Base-by-base conservation (phyloP, 2,329 filamentous ascomycete genomes). In the Cladobotryum protrusum region DNA sequence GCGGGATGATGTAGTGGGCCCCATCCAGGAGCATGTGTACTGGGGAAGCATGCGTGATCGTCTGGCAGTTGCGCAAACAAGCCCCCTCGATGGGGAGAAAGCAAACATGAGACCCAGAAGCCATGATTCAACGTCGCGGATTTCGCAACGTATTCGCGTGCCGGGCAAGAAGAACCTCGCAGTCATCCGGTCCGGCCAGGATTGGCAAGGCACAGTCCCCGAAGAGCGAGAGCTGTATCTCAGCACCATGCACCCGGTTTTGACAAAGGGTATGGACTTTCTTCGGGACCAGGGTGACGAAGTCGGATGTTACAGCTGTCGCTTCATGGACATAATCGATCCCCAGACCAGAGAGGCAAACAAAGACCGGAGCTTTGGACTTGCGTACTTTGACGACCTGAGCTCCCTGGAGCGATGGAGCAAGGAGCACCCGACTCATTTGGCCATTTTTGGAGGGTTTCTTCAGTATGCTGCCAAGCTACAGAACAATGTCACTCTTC, bases 31-130 rank as follows among this genome's bases (percentile, higher is more conserved):
- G 56, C 72, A 75, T 53, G 68, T 63, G 1, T 75, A 74, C 54
- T 74, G 70, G 70, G 72, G 71, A 2, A 72, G 69, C 54, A 72
- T 73, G 70, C 63, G 71, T 13, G 71, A 75, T 52, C 65, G 72
- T 4, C 50, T 74, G 13, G 61, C 72, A 3, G 57, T 58, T 3
- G 59, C 66, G 5, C 72, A 74, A 54, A 65, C 59, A 19, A 65
- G 72, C 54, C 48, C 51, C 3, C 54, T 74, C 2, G 45, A 55
- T 0, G 67, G 66, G 1, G 58, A 63, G n/a, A 56, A 47, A 14
- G 29, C 17, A 11, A 32, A 36, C 8, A 17, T 33, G n/a, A 35
- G 9, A 9, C 12, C 18, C 13, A 43, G 43, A 32, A n/a, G 9
- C 29, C 20, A 2, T 24, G 40, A 33, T 14, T 45, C 24, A 6